Percentiles rank a stretch among this genome's conserved stretches.
These are phyloP conservation scores for Capsella rubella DNA, from an alignment of 441 rosid genomes.

Conservation along the genomic window DNA sequence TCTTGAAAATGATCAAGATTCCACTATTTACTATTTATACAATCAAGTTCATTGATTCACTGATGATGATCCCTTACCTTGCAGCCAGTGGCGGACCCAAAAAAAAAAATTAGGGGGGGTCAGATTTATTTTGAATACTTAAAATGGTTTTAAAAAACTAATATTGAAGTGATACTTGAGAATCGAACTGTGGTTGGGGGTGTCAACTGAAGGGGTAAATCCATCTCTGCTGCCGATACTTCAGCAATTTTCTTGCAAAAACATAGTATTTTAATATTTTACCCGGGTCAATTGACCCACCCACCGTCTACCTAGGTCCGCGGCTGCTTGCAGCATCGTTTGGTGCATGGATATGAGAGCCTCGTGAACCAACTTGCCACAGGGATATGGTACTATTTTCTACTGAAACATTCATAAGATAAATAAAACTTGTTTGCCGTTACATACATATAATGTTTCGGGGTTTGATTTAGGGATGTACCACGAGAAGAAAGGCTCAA, in stretches of 20 bases:
- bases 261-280: too few species aligned
- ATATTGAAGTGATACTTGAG: too few species aligned
- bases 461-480: constrained; percentile 66
- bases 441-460: neutral
- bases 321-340: constrained; percentile 94
- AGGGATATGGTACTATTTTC: constrained; percentile 53
- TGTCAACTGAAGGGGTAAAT: too few species aligned
- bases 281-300: too few species aligned
- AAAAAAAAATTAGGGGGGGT: too few species aligned
- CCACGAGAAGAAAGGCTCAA: constrained; percentile 64
- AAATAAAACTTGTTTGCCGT: neutral
- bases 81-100: too few species aligned
- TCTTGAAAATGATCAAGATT: constrained; percentile 1
- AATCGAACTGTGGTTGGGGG: too few species aligned
- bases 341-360: constrained; percentile 85
- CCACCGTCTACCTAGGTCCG: too few species aligned
- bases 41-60: constrained; percentile 69
- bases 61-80: constrained; percentile 89
- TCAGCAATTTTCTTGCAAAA: too few species aligned
- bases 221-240: too few species aligned
- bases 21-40: constrained; percentile 28
- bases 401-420: neutral
- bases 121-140: too few species aligned
- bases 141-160: too few species aligned
- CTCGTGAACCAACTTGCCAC: constrained; percentile 86